Percentiles rank a stretch among this genome's conserved stretches.
Evolutionary conservation across 2,329 filamentous ascomycete genomes (phyloP).

Genomic region (Arthrobotrys megalospora): DNA sequence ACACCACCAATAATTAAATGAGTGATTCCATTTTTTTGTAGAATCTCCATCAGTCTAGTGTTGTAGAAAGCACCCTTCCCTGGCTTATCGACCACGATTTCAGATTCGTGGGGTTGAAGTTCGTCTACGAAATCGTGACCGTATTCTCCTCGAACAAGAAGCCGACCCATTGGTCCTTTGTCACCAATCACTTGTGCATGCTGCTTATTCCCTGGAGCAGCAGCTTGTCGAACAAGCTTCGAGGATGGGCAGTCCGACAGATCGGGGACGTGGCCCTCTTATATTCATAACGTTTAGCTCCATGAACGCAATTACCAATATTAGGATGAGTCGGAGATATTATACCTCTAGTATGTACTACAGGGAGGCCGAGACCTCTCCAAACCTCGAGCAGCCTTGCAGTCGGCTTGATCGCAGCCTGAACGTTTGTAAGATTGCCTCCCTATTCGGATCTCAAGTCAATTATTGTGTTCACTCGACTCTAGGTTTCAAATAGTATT

Average conservation of each 20-base stretch:
- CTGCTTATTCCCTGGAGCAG: slow-evolving; percentile 69
- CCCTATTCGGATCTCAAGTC: slow-evolving; percentile 1
- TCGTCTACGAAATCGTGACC: slow-evolving; percentile 74
- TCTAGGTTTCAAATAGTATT: not conserved
- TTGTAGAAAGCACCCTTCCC: slow-evolving; percentile 75
- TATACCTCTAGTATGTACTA: slow-evolving; percentile 69
- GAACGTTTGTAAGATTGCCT: slow-evolving; percentile 58
- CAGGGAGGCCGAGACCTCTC: slow-evolving; percentile 68
- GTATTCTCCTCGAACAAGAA: slow-evolving; percentile 72
- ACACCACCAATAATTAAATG: slow-evolving; percentile 71
- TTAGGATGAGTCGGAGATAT: not conserved
- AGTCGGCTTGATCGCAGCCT: slow-evolving; percentile 65
- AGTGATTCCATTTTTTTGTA: slow-evolving; percentile 73
- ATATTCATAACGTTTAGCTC: not conserved
- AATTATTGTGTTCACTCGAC: not conserved
- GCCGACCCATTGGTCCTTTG: slow-evolving; percentile 71
- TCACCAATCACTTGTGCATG: slow-evolving; percentile 72
- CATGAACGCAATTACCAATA: not conserved
- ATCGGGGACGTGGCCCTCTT: slow-evolving; percentile 71
- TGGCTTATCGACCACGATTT: slow-evolving; percentile 74
- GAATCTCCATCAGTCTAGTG: slow-evolving; percentile 71
- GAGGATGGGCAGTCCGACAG: slow-evolving; percentile 72
- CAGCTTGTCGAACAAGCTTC: slow-evolving; percentile 71
- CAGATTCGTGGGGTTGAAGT: slow-evolving; percentile 70
- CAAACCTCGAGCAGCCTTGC: slow-evolving; percentile 67